These are phyloP conservation scores for Pestalotiopsis sp. DNA, from an alignment of 2,329 filamentous ascomycete genomes.

Conservation along the genomic window DNA sequence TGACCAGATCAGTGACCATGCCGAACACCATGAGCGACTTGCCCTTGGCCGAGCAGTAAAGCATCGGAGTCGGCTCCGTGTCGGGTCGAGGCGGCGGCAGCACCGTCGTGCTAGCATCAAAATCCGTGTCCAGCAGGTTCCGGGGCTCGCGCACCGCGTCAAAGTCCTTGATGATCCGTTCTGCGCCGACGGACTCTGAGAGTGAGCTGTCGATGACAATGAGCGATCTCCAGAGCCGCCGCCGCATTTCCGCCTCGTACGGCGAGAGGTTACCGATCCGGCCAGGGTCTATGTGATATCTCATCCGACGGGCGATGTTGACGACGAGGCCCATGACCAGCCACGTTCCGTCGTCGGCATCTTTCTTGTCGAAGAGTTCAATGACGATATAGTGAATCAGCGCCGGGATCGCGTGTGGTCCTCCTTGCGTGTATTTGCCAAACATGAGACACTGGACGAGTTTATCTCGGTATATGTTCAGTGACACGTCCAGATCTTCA, in stretches of 20 bases:
- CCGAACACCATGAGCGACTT: neutral
- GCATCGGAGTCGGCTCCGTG: conserved; percentile 23
- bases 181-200: conserved; percentile 47
- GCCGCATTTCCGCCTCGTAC: conserved; percentile 48
- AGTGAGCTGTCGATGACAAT: conserved; percentile 43
- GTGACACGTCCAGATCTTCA: neutral
- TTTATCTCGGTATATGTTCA: conserved; percentile 18
- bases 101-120: conserved; percentile 34
- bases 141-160: conserved; percentile 33
- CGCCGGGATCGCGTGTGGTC: conserved; percentile 43
- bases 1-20: conserved; percentile 19
- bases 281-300: conserved; percentile 46
- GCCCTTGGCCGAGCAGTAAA: neutral
- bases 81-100: conserved; percentile 39
- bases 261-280: conserved; percentile 43
- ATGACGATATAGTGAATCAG: conserved; percentile 37
- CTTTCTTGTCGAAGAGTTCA: conserved; percentile 32
- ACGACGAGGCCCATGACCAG: conserved; percentile 36
- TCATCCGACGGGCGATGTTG: conserved; percentile 37
- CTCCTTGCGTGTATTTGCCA: conserved; percentile 45
- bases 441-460: conserved; percentile 40
- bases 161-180: conserved; percentile 38
- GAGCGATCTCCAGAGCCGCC: conserved; percentile 45
- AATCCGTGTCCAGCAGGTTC: conserved; percentile 48
- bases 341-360: conserved; percentile 38